Conservation (phyloP, 1,139 yeast genomes). For the Geotrichum siamense region DNA sequence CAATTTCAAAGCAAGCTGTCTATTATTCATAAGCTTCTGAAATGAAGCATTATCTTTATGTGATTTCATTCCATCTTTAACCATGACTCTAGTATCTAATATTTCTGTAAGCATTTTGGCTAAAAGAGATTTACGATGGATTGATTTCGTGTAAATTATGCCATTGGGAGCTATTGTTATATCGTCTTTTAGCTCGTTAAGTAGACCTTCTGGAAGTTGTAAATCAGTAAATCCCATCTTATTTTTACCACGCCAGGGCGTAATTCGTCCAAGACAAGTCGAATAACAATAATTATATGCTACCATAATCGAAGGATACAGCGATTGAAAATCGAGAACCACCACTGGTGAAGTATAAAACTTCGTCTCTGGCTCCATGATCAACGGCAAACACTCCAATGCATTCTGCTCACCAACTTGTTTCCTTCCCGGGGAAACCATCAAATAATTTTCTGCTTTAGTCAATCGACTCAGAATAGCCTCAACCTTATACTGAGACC, state of each 20-base stretch:
- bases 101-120: slow-evolving; percentile 83
- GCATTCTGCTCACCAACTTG: slow-evolving; percentile 85
- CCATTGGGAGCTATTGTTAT: slow-evolving; percentile 82
- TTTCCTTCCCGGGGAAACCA: slow-evolving; percentile 71
- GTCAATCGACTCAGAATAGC: slow-evolving; percentile 68
- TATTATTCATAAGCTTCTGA: slow-evolving; percentile 55
- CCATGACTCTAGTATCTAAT: slow-evolving; percentile 67
- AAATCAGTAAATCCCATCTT: slow-evolving; percentile 46
- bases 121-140: slow-evolving; percentile 61
- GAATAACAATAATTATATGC: slow-evolving; percentile 92
- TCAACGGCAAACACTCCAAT: slow-evolving; percentile 77
- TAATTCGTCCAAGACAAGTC: slow-evolving; percentile 70
- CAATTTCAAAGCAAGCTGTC: slow-evolving; percentile 80
- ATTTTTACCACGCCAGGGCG: slow-evolving; percentile 43
- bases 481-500: slow-evolving; percentile 91
- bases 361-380: slow-evolving; percentile 84
- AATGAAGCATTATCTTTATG: slow-evolving; percentile 40
- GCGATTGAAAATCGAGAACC: slow-evolving; percentile 86
- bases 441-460: slow-evolving; percentile 62
- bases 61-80: slow-evolving; percentile 63
- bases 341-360: slow-evolving; percentile 84
- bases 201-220: slow-evolving; percentile 49
- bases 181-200: slow-evolving; percentile 47
- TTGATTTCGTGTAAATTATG: slow-evolving; percentile 59
- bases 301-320: slow-evolving; percentile 86